These are phyloP conservation scores for Pseudopyrenochaeta lycopersici DNA, from an alignment of 2,329 filamentous ascomycete genomes.

Conservation along the genomic window DNA sequence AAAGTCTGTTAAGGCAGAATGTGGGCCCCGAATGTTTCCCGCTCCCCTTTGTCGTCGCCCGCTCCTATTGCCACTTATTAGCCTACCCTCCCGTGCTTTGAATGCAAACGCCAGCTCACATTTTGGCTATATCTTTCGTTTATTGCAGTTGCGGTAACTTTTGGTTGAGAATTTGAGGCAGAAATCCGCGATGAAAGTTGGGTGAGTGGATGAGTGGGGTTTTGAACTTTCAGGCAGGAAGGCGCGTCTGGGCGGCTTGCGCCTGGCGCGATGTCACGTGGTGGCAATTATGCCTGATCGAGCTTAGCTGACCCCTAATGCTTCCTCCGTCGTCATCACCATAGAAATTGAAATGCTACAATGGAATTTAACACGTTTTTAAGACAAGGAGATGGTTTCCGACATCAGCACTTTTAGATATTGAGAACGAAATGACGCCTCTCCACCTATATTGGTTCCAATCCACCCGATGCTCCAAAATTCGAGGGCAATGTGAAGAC, in stretches of 20 bases:
- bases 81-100: conserved; percentile 15
- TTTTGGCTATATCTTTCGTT: conserved; percentile 4
- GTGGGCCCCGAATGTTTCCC: conserved; percentile 63
- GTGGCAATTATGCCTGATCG: conserved; percentile 33
- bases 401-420: no score
- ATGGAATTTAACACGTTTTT: not conserved
- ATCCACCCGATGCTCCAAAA: no score
- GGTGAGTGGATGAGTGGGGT: conserved; percentile 13
- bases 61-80: conserved; percentile 39
- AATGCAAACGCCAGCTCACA: no score
- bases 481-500: no score
- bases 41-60: conserved; percentile 50
- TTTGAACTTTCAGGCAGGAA: conserved; percentile 5
- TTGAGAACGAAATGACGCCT: no score
- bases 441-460: no score
- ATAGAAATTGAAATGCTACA: not conserved
- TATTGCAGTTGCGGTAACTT: no score
- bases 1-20: conserved; percentile 74
- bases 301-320: conserved; percentile 11
- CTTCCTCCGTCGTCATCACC: not conserved
- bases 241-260: conserved; percentile 20
- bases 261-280: conserved; percentile 39
- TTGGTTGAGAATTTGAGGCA: not conserved
- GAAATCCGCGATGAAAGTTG: not conserved
- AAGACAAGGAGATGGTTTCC: no score